Evolutionary conservation across 2,329 filamentous ascomycete genomes (phyloP), one percentile per base, ranked within the genome.

Genomic region (Onygena corvina): DNA sequence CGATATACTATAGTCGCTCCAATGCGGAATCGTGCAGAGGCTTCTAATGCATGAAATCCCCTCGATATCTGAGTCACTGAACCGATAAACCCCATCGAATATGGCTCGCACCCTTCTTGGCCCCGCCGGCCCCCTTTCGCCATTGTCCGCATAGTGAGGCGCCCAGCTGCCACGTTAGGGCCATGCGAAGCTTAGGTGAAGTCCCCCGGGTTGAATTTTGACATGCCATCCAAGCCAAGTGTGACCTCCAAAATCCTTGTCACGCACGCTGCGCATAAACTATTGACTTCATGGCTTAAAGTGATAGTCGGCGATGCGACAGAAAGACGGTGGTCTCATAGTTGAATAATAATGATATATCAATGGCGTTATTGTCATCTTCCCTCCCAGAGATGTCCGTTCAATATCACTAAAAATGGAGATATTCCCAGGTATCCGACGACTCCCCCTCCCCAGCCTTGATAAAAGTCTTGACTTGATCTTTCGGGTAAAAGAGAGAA

Each of bases 1-100:
- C 62, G 65, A 61, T 65, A 64, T 68, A 71, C 66, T 69, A 69
- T 68, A 61, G 61, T 66, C 59, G 66, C 62, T 64, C 59, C 59
- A 62, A 56, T 63, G 64, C 57, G 57, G 53, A 42, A 58, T 59
- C 60, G 59, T 54, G 56, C 53, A 60, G 59, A 56, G 42, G 42
- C 25, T 33, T 46, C n/a, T 46, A 46, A 30, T 30, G 25, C 30
- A 46, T 46, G 27, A 46, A 46, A 30, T 46, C 20, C 30, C 30
- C 25, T 46, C 42, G 42, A 31, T 33, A 18, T 46, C 42, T 46
- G 25, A 46, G 42, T 29, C 42, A 46, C 25, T 46, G 42, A 46
- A 46, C 27, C 16, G 42, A 46, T 46, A 14, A 46, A 35, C 33
- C 23, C 23, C 46, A 34, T 35, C 33, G 33, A 12, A 25, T 38